These are phyloP conservation scores for Echria macrotheca DNA, from an alignment of 495 filamentous ascomycete species.

Conservation along the genomic window DNA sequence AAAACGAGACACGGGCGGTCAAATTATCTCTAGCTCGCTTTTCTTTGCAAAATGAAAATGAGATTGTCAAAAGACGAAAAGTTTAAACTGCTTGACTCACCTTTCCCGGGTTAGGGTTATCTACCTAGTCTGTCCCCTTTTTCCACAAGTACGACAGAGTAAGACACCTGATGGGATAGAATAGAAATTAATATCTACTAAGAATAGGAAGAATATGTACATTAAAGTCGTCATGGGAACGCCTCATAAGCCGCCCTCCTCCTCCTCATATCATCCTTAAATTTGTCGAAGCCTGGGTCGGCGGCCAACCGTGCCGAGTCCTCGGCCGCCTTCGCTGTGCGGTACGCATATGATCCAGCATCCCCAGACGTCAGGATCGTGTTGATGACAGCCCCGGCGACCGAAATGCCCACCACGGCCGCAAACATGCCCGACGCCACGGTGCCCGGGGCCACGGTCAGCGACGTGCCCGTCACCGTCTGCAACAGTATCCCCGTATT, in stretches of 20 bases:
- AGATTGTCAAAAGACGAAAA: neutral
- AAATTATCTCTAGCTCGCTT: neutral
- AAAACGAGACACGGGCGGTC: neutral
- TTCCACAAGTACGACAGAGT: too few relatives aligned
- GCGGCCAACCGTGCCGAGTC: neutral
- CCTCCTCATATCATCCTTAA: conserved; percentile 5
- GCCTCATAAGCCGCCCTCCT: conserved; percentile 21
- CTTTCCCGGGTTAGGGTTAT: too few relatives aligned
- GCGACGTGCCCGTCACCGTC: conserved; percentile 4
- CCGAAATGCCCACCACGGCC: conserved; percentile 14
- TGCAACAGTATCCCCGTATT: conserved; percentile 14
- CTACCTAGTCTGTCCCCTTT: too few relatives aligned
- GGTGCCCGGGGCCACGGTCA: conserved; percentile 5
- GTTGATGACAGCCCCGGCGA: conserved; percentile 20
- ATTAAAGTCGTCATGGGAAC: conserved; percentile 8
- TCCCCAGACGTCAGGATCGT: conserved; percentile 19
- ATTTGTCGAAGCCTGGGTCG: conserved; percentile 1
- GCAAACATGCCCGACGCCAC: conserved; percentile 19
- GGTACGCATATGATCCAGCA: conserved; percentile 10
- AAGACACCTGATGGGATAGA: too few relatives aligned
- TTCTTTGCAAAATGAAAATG: neutral
- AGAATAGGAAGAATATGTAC: too few relatives aligned
- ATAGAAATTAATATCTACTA: too few relatives aligned
- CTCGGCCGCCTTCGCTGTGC: conserved; percentile 3
- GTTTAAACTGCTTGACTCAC: neutral